A percentile compares a stretch with the other conserved stretches of the same genome.
These are phyloP conservation scores for Protea cynaroides DNA, from an alignment of 164 flowering plant species.

Conservation along the genomic window DNA sequence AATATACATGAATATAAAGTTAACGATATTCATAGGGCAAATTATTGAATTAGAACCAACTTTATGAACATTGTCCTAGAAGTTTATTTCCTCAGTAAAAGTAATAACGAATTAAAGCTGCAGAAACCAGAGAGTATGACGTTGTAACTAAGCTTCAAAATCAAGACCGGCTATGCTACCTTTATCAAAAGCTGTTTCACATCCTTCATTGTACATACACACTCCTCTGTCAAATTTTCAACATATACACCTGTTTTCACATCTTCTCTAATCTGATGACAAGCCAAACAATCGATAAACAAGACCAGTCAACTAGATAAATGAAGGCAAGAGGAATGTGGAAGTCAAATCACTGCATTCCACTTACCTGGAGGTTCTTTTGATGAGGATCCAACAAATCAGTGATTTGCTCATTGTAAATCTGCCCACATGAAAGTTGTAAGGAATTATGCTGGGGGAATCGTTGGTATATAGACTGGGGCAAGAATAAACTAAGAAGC, in stretches of 20 bases:
- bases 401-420: conserved; percentile 97
- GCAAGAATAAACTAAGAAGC: neutral
- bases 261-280: conserved; percentile 81
- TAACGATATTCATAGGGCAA: too few species aligned
- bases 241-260: conserved; percentile 95
- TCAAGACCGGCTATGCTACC: conserved; percentile 26
- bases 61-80: too few species aligned
- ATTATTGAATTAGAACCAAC: too few species aligned
- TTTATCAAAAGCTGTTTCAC: conserved; percentile 62
- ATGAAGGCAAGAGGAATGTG: neutral
- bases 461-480: neutral
- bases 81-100: too few species aligned
- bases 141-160: neutral
- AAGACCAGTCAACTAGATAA: neutral
- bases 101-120: too few species aligned
- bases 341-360: neutral
- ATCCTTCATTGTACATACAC: conserved; percentile 62
- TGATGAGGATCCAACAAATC: conserved; percentile 86
- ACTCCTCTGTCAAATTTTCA: conserved; percentile 79
- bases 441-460: neutral
- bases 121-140: too few species aligned
- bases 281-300: neutral
- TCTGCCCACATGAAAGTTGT: conserved; percentile 37
- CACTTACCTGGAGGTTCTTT: conserved; percentile 68
- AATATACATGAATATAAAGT: too few species aligned